Conservation (phyloP, 768 basidiomycete genomes). For the Lactifluus pinguis region DNA sequence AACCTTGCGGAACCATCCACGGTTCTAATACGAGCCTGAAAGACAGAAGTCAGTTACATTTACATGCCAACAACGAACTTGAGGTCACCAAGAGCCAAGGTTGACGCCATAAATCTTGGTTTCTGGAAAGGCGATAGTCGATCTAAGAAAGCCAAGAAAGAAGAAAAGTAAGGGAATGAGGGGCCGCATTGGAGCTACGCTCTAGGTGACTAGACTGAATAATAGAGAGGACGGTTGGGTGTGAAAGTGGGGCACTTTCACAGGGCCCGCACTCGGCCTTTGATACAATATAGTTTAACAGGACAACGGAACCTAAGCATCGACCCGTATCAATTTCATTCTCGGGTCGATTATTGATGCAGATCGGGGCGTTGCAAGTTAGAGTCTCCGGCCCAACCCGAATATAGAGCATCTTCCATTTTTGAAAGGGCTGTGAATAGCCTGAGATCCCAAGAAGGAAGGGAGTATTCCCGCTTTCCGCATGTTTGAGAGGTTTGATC, state of each 20-base stretch:
- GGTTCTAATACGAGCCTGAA: slow-evolving; percentile 63
- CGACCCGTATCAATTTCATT: too few species aligned
- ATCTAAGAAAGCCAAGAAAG: background rate
- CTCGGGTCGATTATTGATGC: too few species aligned
- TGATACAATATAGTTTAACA: background rate
- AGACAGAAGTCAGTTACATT: background rate
- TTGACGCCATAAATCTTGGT: slow-evolving; percentile 65
- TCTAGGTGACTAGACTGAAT: background rate
- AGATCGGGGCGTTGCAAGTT: too few species aligned
- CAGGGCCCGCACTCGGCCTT: background rate
- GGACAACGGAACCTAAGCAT: too few species aligned
- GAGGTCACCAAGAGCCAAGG: slow-evolving; percentile 49
- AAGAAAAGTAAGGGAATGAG: slow-evolving; percentile 1
- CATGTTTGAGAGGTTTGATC: too few species aligned
- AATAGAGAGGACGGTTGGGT: too few species aligned
- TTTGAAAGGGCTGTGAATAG: too few species aligned
- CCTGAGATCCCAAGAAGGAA: too few species aligned
- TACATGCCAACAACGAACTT: background rate
- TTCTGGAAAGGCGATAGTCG: slow-evolving; percentile 9
- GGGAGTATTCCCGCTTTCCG: too few species aligned
- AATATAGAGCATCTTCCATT: too few species aligned
- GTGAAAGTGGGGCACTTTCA: too few species aligned
- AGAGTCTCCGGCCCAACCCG: too few species aligned
- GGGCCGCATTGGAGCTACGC: slow-evolving; percentile 1
- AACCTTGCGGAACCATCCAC: slow-evolving; percentile 77